phyloP scores from a whole-genome alignment of 306 rosid genomes.

The Herpetospermum pedunculosum region DNA sequence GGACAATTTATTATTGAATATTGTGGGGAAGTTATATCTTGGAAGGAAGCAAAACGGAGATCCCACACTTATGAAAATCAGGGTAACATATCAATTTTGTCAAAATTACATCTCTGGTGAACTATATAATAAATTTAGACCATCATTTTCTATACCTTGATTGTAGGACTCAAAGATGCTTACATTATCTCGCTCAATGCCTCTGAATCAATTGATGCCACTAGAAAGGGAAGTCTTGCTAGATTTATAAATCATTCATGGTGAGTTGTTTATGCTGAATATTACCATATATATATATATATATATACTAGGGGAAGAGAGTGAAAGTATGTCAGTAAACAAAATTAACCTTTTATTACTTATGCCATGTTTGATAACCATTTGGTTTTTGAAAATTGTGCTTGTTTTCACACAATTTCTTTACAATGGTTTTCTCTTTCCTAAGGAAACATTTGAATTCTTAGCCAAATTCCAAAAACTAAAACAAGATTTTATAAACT shows the following conservation, averaged over 20 bases:
- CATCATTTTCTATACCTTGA: constrained; percentile 15
- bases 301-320: neutral
- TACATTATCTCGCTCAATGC: constrained; percentile 81
- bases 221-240: constrained; percentile 83
- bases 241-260: constrained; percentile 96
- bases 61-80: constrained; percentile 72
- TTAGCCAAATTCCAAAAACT: too few species aligned
- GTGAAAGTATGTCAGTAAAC: neutral
- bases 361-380: too few species aligned
- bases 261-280: constrained; percentile 33
- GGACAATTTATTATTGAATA: constrained; percentile 84
- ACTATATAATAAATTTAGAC: constrained; percentile 13
- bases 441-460: too few species aligned
- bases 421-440: too few species aligned
- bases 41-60: constrained; percentile 91
- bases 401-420: too few species aligned
- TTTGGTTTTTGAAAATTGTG: too few species aligned
- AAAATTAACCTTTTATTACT: neutral
- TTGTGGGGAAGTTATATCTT: constrained; percentile 93
- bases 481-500: too few species aligned
- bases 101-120: neutral
- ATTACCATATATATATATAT: neutral
- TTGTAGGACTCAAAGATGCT: constrained; percentile 85
- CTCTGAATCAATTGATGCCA: constrained; percentile 91
- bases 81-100: constrained; percentile 35